phyloP scores from a whole-genome alignment of 2,329 filamentous ascomycete genomes.

The Xylaria digitata region DNA sequence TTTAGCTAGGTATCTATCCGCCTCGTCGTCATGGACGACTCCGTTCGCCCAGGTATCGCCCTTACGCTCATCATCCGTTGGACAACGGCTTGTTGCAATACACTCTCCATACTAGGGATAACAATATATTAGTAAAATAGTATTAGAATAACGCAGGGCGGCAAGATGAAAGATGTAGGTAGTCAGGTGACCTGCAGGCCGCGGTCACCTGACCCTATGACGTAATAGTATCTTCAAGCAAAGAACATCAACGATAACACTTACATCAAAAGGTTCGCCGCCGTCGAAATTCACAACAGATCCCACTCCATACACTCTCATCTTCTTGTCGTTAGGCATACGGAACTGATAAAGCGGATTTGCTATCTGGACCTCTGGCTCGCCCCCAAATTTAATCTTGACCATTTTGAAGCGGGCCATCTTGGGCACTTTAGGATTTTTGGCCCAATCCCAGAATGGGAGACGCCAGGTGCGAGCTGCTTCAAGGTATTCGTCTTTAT shows the following conservation, averaged over 20 bases:
- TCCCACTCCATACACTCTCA: slow-evolving; percentile 13
- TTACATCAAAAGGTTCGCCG: slow-evolving; percentile 31
- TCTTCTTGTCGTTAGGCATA: slow-evolving; percentile 43
- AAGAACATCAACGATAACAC: not conserved
- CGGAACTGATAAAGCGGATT: slow-evolving; percentile 49
- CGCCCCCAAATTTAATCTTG: slow-evolving; percentile 37
- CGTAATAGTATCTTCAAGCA: too few relatives aligned
- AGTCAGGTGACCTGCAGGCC: too few relatives aligned
- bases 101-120: slow-evolving; percentile 35
- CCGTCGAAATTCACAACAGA: slow-evolving; percentile 26
- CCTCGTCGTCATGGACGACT: slow-evolving; percentile 32
- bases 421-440: slow-evolving; percentile 40
- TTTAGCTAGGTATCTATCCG: slow-evolving; percentile 17
- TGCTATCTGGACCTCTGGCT: slow-evolving; percentile 26
- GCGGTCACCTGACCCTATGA: too few relatives aligned
- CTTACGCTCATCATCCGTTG: slow-evolving; percentile 20
- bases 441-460: slow-evolving; percentile 50
- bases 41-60: slow-evolving; percentile 28
- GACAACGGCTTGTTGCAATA: slow-evolving; percentile 36
- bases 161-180: too few relatives aligned
- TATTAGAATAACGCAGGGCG: too few relatives aligned
- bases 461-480: slow-evolving; percentile 37
- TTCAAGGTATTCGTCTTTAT: slow-evolving; percentile 31
- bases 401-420: slow-evolving; percentile 41
- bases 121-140: not conserved